Conservation (phyloP, 1,284 basidiomycete species). For the Fomitiporia mediterranea region DNA sequence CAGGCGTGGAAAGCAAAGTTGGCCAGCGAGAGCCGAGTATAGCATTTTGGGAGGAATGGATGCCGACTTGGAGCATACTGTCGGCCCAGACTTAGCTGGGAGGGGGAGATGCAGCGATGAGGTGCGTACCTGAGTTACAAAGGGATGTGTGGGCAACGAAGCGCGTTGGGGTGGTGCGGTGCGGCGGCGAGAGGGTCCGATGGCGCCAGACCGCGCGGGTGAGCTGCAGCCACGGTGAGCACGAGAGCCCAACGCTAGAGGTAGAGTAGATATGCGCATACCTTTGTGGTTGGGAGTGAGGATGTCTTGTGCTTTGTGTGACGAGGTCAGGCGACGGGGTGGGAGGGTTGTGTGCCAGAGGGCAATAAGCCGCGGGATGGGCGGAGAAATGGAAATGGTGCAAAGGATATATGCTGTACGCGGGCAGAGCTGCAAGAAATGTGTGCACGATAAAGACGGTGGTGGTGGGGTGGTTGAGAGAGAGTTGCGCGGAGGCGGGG, state of each 20-base stretch:
- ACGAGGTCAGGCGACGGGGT: background rate
- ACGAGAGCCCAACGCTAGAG: background rate
- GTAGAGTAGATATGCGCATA: background rate
- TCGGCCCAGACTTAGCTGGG: background rate
- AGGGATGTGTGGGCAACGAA: background rate
- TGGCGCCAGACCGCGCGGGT: background rate
- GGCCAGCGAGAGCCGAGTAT: constrained; percentile 31
- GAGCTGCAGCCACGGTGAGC: background rate
- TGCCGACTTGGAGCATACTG: constrained; percentile 18
- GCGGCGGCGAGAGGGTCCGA: background rate
- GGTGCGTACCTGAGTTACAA: constrained; percentile 2
- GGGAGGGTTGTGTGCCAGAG: background rate
- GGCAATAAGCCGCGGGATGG: background rate
- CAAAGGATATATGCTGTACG: background rate
- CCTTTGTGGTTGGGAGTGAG: background rate
- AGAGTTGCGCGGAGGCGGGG: too few relatives aligned
- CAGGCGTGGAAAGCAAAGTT: constrained; percentile 23
- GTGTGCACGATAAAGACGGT: background rate
- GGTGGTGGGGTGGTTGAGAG: too few relatives aligned
- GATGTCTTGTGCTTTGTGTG: background rate
- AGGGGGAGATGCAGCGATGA: background rate
- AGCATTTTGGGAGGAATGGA: constrained; percentile 24
- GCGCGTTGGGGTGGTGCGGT: background rate
- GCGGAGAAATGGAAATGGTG: background rate
- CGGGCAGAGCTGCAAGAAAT: background rate